Base-by-base conservation (phyloP, 345 rosid species). In the Aethionema arabicum region DNA sequence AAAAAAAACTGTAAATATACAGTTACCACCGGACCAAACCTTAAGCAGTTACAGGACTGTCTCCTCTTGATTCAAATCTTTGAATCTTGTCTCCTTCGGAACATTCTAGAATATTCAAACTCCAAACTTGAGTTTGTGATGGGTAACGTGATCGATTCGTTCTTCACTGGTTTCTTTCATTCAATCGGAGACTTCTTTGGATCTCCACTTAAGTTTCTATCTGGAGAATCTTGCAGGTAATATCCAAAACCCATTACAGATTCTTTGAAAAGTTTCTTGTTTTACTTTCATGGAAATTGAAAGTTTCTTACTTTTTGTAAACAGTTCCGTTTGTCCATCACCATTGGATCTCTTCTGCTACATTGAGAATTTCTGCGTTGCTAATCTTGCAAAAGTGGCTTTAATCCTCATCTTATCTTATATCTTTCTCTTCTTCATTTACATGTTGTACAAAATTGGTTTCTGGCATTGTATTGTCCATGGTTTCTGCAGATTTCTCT, bases 161-260 rank as follows among this genome's bases (percentile, higher is more conserved):
- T 83, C 45, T 67, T 80, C 48, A 67, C 80, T 7, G 84, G 81
- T 11, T 69, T 74, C 43, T 29, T 47, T 9, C 12, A 70, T 45
- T 75, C 72, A 30, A 55, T 77, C 4, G 74, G 73, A 11, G 56
- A 77, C 47, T 73, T 82, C 47, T 76, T 82, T 59, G 77, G 76
- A 56, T 67, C 79, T 56, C 81, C 87, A 8, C 74, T 78, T 14
- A 78, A 75, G 32, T 82, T 85, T 52, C 70, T 82, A 4, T 44
- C 84, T 4, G 85, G 84, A 15, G 82, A 85, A 57, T 79, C 87
- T 36, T 85, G 87, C 76, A 77, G 84, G 91, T 82, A 67, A 15
- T 0, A 13, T 13, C 39, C 27, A 38, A 51, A 58, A 59, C 47
- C 16, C n/a, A n/a, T 30, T 10, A 32, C 15, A 7, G 35, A 8